phyloP scores from a whole-genome alignment of 2,329 filamentous ascomycete species.

The Trematosphaeria pertusa region DNA sequence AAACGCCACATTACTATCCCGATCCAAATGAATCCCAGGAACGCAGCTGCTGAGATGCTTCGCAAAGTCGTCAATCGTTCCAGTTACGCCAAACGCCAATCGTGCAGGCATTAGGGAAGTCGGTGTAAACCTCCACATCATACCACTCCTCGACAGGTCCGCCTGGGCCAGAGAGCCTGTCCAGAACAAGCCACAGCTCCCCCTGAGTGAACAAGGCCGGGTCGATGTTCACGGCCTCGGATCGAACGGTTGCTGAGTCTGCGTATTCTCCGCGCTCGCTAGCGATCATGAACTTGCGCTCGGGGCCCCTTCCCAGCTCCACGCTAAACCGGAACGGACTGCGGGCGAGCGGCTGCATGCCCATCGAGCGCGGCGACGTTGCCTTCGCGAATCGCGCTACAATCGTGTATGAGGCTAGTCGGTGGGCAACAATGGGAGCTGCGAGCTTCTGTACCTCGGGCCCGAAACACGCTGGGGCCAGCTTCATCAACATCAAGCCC shows the following conservation, averaged over 20 bases:
- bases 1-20: too few relatives aligned
- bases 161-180: conserved; percentile 71
- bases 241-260: conserved; percentile 71
- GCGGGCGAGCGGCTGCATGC: conserved; percentile 38
- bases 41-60: too few relatives aligned
- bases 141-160: conserved; percentile 59
- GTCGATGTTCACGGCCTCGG: conserved; percentile 76
- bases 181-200: conserved; percentile 81
- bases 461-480: conserved; percentile 62
- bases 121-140: conserved; percentile 55
- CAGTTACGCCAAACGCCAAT: conserved; percentile 56
- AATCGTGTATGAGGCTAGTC: conserved; percentile 69
- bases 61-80: conserved; percentile 48
- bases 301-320: conserved; percentile 74
- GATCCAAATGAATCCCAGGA: too few relatives aligned
- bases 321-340: conserved; percentile 73
- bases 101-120: conserved; percentile 52
- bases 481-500: conserved; percentile 70
- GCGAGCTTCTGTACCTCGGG: conserved; percentile 61
- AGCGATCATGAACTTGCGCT: conserved; percentile 68
- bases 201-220: conserved; percentile 63
- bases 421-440: conserved; percentile 56
- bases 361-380: conserved; percentile 33
- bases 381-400: conserved; percentile 56
- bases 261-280: conserved; percentile 78